Conservation (phyloP, 1,284 basidiomycete genomes). For the Xerocomus minutiporus region DNA sequence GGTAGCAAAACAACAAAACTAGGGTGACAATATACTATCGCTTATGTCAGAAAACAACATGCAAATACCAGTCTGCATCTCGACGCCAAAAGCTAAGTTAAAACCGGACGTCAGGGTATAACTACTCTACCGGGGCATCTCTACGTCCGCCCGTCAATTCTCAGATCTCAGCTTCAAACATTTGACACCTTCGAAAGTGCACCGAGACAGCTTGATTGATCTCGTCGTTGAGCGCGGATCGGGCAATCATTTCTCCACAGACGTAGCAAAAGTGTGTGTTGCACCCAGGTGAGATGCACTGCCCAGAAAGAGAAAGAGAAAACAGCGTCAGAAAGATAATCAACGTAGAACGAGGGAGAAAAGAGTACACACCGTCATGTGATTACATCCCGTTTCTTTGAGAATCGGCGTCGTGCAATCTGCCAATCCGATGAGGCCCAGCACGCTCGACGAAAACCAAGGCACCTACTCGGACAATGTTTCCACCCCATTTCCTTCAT, state of each 20-base stretch:
- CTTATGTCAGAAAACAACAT: too few relatives aligned
- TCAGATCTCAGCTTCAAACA: slow-evolving; percentile 35
- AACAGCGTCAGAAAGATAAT: neutral
- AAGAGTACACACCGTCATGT: slow-evolving; percentile 51
- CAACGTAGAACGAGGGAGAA: too few relatives aligned
- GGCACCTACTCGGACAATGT: slow-evolving; percentile 48
- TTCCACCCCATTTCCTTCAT: slow-evolving; percentile 58
- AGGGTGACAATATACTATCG: too few relatives aligned
- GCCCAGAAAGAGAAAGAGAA: neutral
- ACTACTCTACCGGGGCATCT: neutral
- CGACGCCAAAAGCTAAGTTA: too few relatives aligned
- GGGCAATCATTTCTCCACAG: slow-evolving; percentile 51
- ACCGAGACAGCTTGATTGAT: slow-evolving; percentile 38
- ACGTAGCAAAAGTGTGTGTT: slow-evolving; percentile 63
- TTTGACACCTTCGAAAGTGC: slow-evolving; percentile 45
- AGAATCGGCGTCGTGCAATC: slow-evolving; percentile 56
- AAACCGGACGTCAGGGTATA: too few relatives aligned
- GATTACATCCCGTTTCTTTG: slow-evolving; percentile 58
- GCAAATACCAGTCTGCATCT: too few relatives aligned
- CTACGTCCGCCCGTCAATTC: slow-evolving; percentile 6
- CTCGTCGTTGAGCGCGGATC: slow-evolving; percentile 42
- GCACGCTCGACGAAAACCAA: neutral
- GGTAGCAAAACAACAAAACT: too few relatives aligned
- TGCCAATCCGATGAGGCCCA: slow-evolving; percentile 20
- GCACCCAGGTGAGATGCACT: slow-evolving; percentile 59